Percentiles rank a stretch among this genome's conserved stretches.
phyloP scores from a whole-genome alignment of 306 rosid genomes.

The Prunus mume region DNA sequence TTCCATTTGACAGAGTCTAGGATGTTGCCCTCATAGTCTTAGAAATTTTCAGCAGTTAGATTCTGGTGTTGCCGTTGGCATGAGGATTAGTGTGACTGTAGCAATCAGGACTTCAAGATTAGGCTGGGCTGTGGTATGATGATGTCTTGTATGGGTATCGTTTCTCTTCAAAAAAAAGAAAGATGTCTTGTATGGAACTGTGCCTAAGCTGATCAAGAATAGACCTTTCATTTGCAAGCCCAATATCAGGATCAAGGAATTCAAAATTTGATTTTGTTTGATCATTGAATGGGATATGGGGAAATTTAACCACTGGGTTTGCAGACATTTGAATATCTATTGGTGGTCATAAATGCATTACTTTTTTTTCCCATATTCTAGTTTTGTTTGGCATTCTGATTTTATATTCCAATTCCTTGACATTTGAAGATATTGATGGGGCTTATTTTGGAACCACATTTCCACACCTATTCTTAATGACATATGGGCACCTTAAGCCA shows the following conservation, averaged over 20 bases:
- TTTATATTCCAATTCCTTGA: conserved; percentile 32
- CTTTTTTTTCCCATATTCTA: not conserved
- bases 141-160: too few species aligned
- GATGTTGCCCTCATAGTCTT: not conserved
- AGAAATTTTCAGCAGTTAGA: not conserved
- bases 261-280: not conserved
- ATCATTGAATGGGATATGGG: not conserved
- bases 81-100: not conserved
- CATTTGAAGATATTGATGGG: conserved; percentile 70
- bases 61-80: not conserved
- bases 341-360: not conserved
- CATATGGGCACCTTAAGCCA: conserved; percentile 76
- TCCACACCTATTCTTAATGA: conserved; percentile 78
- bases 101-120: not conserved
- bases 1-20: not conserved
- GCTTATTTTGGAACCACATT: conserved; percentile 86
- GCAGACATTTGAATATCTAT: not conserved
- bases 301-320: not conserved
- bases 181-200: not conserved
- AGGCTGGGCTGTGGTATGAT: not conserved
- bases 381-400: not conserved
- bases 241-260: not conserved
- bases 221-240: not conserved
- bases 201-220: not conserved
- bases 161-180: too few species aligned